Evolutionary conservation across 257 asterid genomes (phyloP), one percentile per base, ranked within the genome.

Genomic region (Nicotiana paniculata): DNA sequence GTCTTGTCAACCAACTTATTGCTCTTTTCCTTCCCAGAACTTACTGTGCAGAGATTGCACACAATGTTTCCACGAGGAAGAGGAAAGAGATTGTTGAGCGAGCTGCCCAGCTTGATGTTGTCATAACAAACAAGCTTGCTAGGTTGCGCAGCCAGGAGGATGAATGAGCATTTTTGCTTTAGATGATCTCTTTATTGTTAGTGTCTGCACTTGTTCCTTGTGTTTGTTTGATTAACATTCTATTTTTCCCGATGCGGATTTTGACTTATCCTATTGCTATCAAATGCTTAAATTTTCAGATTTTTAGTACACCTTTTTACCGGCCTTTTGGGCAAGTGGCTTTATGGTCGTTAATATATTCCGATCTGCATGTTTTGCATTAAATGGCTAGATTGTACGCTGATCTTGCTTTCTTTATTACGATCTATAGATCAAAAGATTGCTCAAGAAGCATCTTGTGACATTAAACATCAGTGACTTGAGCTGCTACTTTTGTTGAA

Each of bases 41-140:
- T 2, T 92, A 91, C 24, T 92, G 93, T 88, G 98, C 96, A 0
- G 97, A 91, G 86, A 91, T 92, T 77, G 97, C 97, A 12, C 96
- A 92, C 86, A 86, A 90, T 53, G 82, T 93, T n/a, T 91, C 96
- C 3, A 90, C 97, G 0, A 92, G 81, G 37, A 92, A 89, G 92
- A 87, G 98, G 86, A 92, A 92, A 32, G 96, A 91, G 6, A 91
- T 93, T 0, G 95, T 91, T 0, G 97, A 91, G 85, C 89, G 94
- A 28, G 95, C 97, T 16, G 83, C 97, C 12, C 95, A 92, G 89
- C 90, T 92, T 32, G 97, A 93, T 72, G 88, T 93, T 51, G 97
- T 88, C n/a, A 91, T 91, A 46, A 88, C 95, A 1, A 93, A 90
- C 94, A 93, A 87, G 90, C 94, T 93, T 85, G 97, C 97, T 72